A percentile compares a stretch with the other conserved stretches of the same genome.
These are phyloP conservation scores for Paspalum notatum DNA, from an alignment of 176 grass and related monocot species.

Conservation along the genomic window DNA sequence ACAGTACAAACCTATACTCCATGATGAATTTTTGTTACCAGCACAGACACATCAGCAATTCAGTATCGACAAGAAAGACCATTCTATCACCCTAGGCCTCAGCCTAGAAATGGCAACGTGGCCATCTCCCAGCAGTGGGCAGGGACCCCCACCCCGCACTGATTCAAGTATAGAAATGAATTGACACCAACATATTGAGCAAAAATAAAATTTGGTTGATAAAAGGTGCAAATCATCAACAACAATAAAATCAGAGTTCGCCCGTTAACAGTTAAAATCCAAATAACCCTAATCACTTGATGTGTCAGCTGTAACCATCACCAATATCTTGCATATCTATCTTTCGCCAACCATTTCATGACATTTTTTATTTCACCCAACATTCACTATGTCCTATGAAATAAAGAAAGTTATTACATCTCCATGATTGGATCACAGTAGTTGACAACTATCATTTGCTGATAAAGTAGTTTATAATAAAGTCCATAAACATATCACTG, in stretches of 20 bases:
- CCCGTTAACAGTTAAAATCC: not conserved
- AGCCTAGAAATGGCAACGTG: not conserved
- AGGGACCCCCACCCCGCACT: not conserved
- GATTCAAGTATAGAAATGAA: not conserved
- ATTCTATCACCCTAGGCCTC: not conserved
- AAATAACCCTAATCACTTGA: conserved; percentile 3
- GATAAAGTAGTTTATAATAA: not conserved
- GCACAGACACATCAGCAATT: not conserved
- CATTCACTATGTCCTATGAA: not conserved
- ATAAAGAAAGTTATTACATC: not conserved
- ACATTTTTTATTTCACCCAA: conserved; percentile 12
- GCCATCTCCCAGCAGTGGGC: not conserved
- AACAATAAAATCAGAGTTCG: not conserved
- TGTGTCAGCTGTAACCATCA: not conserved
- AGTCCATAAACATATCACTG: not conserved
- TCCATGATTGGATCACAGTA: not conserved
- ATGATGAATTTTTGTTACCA: not conserved
- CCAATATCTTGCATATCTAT: conserved; percentile 9
- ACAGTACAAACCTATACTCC: not conserved
- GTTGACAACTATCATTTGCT: not conserved
- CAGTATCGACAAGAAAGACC: not conserved
- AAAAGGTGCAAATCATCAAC: not conserved
- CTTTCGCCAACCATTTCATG: not conserved
- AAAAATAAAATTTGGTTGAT: not conserved
- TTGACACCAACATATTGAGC: not conserved